A percentile compares a stretch with the other conserved stretches of the same genome.
phyloP scores from a whole-genome alignment of 164 flowering plant genomes.

The Vitis riparia region DNA sequence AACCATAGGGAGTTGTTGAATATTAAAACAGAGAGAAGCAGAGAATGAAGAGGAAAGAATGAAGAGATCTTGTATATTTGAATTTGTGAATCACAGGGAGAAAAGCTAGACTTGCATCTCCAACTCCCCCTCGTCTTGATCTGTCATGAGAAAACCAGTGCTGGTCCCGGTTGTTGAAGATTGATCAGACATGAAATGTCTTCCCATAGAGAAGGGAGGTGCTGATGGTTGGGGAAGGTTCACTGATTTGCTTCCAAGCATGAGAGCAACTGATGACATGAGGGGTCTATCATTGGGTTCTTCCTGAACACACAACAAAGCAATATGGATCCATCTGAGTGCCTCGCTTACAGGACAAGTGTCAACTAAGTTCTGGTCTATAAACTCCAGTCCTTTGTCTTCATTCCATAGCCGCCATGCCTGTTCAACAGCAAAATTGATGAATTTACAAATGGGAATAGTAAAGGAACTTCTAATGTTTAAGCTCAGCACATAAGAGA shows the following conservation, averaged over 20 bases:
- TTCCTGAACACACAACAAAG: conserved; percentile 36
- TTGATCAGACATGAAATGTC: conserved; percentile 9
- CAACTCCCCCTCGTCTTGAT: not conserved
- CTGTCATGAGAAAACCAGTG: not conserved
- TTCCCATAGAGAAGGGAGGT: conserved; percentile 15
- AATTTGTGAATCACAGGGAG: no score
- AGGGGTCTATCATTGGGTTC: conserved; percentile 23
- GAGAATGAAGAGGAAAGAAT: no score
- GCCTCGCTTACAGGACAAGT: not conserved
- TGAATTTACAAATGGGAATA: no score
- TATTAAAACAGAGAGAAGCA: no score
- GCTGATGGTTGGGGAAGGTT: conserved; percentile 13
- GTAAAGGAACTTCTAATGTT: not conserved
- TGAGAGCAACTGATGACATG: conserved; percentile 27
- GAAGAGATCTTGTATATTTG: no score
- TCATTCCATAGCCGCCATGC: no score
- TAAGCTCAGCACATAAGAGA: not conserved
- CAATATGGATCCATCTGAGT: conserved; percentile 32
- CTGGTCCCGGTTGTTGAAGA: conserved; percentile 7
- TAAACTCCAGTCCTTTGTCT: not conserved
- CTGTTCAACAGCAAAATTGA: no score
- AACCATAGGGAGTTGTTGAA: no score
- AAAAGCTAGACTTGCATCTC: no score
- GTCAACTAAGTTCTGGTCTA: no score
- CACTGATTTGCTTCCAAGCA: conserved; percentile 27